These are phyloP conservation scores for Sporothrix globosa DNA, from an alignment of 2,329 filamentous ascomycete genomes.

Conservation along the genomic window DNA sequence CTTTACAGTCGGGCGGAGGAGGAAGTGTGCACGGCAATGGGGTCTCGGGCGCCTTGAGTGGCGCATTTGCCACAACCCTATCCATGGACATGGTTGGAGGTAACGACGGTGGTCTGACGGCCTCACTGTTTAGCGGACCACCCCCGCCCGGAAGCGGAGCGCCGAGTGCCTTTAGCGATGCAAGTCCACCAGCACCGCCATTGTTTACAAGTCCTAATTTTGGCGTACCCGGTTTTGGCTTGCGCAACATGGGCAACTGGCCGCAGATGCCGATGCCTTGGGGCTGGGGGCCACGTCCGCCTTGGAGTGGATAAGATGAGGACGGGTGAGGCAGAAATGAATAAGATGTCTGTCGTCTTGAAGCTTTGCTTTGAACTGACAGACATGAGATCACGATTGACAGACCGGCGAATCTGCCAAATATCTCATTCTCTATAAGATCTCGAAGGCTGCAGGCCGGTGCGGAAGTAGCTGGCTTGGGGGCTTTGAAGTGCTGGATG, in stretches of 20 bases:
- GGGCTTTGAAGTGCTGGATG: not conserved
- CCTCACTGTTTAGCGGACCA: not conserved
- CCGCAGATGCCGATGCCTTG: constrained; percentile 9
- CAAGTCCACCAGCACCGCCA: not conserved
- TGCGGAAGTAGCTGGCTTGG: not conserved
- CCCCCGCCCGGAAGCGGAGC: not conserved
- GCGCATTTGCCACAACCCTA: not conserved
- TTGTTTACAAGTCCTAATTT: constrained; percentile 7
- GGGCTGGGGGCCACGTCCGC: not conserved
- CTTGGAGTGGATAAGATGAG: not conserved
- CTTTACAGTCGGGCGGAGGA: not conserved
- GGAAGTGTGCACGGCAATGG: not conserved
- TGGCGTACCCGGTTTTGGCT: not conserved
- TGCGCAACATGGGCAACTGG: constrained; percentile 20
- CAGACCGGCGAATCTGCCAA: not conserved
- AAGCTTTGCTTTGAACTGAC: too few relatives aligned
- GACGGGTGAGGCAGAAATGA: not conserved
- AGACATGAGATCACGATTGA: too few relatives aligned
- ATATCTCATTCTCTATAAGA: not conserved
- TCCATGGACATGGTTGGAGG: not conserved
- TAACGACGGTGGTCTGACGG: not conserved
- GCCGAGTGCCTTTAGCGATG: not conserved
- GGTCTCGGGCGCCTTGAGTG: not conserved
- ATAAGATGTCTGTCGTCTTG: too few relatives aligned
- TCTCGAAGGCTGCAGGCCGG: not conserved